phyloP scores from a whole-genome alignment of 805 yeast species.

The Candida krabiensis region DNA sequence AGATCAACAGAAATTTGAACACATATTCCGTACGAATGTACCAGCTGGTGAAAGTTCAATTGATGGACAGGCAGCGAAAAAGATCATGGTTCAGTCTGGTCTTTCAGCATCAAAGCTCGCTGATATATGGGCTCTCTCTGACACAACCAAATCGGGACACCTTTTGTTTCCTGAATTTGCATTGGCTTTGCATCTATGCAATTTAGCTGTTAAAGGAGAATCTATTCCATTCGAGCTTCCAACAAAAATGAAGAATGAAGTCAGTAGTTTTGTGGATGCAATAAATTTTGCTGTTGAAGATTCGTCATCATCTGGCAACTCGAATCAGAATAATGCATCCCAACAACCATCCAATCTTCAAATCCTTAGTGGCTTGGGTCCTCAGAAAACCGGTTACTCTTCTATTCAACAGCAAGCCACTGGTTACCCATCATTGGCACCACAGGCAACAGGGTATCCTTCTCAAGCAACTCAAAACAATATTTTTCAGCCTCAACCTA shows the following conservation, averaged over 20 bases:
- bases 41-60: conserved; percentile 67
- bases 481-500: conserved; percentile 46
- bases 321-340: conserved; percentile 10
- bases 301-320: conserved; percentile 8
- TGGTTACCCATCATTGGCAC: conserved; percentile 38
- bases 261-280: conserved; percentile 84
- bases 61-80: conserved; percentile 72
- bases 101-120: conserved; percentile 73
- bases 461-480: not conserved
- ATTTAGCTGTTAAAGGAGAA: conserved; percentile 74
- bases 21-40: conserved; percentile 77
- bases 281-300: conserved; percentile 79
- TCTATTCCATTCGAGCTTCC: conserved; percentile 74
- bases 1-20: conserved; percentile 86
- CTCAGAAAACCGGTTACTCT: conserved; percentile 27
- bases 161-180: conserved; percentile 94
- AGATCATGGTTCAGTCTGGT: conserved; percentile 76
- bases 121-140: conserved; percentile 89
- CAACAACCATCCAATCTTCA: conserved; percentile 36
- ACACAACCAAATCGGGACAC: conserved; percentile 80
- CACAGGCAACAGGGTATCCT: conserved; percentile 39
- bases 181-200: conserved; percentile 84
- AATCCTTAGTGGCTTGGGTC: conserved; percentile 26
- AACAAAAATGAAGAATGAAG: conserved; percentile 74
- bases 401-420: conserved; percentile 51